Conservation (phyloP, 352 stramenopile genomes). For the Phytophthora cryptogea region DNA sequence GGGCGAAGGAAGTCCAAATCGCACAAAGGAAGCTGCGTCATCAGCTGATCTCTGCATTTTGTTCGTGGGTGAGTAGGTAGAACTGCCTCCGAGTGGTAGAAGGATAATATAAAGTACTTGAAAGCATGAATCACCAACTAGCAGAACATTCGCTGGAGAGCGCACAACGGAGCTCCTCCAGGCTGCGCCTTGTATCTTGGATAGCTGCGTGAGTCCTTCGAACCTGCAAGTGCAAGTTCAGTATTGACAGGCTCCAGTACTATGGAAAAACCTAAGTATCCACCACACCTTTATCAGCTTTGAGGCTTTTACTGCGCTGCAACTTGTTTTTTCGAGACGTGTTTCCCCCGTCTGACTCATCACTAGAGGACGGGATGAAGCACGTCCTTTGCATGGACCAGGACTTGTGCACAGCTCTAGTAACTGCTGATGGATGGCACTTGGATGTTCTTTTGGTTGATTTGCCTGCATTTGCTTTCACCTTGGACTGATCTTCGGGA, state of each 20-base stretch:
- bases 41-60: slow-evolving; percentile 34
- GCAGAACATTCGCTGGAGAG: slow-evolving; percentile 60
- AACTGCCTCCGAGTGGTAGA: slow-evolving; percentile 11
- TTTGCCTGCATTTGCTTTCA: slow-evolving; percentile 1
- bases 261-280: neutral
- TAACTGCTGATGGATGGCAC: neutral
- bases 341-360: slow-evolving; percentile 15
- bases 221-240: slow-evolving; percentile 8
- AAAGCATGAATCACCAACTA: slow-evolving; percentile 10
- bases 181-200: slow-evolving; percentile 10
- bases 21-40: slow-evolving; percentile 41
- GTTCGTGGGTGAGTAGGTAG: slow-evolving; percentile 19
- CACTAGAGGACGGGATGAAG: slow-evolving; percentile 24
- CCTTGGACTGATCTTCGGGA: neutral
- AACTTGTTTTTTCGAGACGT: slow-evolving; percentile 12
- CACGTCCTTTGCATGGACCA: slow-evolving; percentile 19
- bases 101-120: slow-evolving; percentile 25
- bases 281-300: slow-evolving; percentile 17
- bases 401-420: slow-evolving; percentile 3
- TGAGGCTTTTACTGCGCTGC: slow-evolving; percentile 7
- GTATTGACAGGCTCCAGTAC: neutral
- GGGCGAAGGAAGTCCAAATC: slow-evolving; percentile 32
- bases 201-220: slow-evolving; percentile 9
- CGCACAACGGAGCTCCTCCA: slow-evolving; percentile 29
- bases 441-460: neutral